Conservation (phyloP, 2,329 filamentous ascomycete species). For the Colletotrichum godetiae region DNA sequence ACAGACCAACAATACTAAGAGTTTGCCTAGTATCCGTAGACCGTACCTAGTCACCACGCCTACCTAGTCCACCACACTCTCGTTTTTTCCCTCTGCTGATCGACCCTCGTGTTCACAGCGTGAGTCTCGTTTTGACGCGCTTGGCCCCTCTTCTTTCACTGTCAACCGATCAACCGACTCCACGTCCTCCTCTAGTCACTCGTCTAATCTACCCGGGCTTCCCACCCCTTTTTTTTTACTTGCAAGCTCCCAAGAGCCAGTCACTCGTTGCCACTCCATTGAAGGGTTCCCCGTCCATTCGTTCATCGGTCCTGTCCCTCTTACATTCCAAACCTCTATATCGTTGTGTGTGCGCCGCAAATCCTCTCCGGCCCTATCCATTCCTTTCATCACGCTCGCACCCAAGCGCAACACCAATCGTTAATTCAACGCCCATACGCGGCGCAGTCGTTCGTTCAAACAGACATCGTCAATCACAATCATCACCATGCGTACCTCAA, state of each 20-base stretch:
- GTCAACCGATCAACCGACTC: not conserved
- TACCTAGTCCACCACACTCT: not conserved
- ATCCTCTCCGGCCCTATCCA: constrained; percentile 22
- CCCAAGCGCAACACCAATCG: constrained; percentile 15
- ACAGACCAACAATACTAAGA: not conserved
- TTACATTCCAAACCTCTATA: constrained; percentile 26
- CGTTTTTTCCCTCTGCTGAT: not conserved
- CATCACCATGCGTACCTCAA: constrained; percentile 26
- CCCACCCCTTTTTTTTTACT: constrained; percentile 28
- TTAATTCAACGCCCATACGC: constrained; percentile 18
- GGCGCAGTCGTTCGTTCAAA: constrained; percentile 32
- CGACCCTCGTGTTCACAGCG: not conserved
- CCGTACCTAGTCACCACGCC: not conserved
- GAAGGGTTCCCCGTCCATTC: constrained; percentile 26
- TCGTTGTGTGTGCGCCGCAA: constrained; percentile 28
- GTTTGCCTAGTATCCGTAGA: not conserved
- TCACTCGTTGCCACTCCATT: constrained; percentile 14
- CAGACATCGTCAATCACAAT: not conserved
- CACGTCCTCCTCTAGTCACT: constrained; percentile 4
- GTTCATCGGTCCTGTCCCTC: constrained; percentile 15
- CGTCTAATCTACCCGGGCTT: constrained; percentile 32
- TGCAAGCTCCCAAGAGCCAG: not conserved
- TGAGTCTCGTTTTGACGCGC: not conserved
- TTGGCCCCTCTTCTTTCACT: constrained; percentile 8
- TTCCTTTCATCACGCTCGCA: constrained; percentile 27